A percentile compares a stretch with the other conserved stretches of the same genome.
These are phyloP conservation scores for Rubus parviflorus DNA, from an alignment of 306 rosid species.

Conservation along the genomic window DNA sequence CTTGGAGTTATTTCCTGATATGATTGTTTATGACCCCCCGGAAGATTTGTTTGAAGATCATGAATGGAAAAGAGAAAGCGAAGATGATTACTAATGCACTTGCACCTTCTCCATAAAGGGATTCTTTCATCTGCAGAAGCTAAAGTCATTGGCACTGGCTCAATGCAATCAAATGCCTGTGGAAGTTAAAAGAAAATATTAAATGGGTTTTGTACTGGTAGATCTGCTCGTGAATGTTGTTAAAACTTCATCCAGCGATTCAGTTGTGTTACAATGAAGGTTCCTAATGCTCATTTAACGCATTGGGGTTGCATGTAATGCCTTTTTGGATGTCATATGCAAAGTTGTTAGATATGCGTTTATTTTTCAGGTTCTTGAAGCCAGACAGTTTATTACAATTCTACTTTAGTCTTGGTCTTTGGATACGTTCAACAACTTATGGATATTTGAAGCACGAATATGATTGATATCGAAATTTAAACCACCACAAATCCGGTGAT, in stretches of 20 bases:
- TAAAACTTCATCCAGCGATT: neutral
- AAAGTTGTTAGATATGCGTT: too few relatives aligned
- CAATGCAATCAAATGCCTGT: neutral
- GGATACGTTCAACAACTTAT: too few relatives aligned
- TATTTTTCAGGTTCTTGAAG: too few relatives aligned
- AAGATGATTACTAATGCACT: slow-evolving; percentile 20
- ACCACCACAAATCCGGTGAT: too few relatives aligned
- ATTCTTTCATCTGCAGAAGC: neutral
- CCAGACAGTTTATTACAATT: too few relatives aligned
- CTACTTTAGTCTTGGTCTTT: too few relatives aligned
- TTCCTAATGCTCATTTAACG: neutral
- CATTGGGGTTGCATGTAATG: too few relatives aligned
- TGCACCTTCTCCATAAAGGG: neutral
- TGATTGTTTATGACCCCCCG: slow-evolving; percentile 87
- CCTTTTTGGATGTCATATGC: too few relatives aligned
- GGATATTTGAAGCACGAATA: too few relatives aligned
- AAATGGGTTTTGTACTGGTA: neutral
- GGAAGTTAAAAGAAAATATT: neutral
- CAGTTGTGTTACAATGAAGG: neutral
- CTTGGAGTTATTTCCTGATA: slow-evolving; percentile 79
- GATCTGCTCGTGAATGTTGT: neutral
- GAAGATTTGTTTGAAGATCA: slow-evolving; percentile 85
- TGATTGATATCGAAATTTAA: too few relatives aligned
- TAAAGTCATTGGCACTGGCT: neutral
- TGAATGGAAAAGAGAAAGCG: slow-evolving; percentile 33